Evolutionary conservation across 2,329 filamentous ascomycete genomes (phyloP).

Genomic region (Davidsoniella neocaledoniae): DNA sequence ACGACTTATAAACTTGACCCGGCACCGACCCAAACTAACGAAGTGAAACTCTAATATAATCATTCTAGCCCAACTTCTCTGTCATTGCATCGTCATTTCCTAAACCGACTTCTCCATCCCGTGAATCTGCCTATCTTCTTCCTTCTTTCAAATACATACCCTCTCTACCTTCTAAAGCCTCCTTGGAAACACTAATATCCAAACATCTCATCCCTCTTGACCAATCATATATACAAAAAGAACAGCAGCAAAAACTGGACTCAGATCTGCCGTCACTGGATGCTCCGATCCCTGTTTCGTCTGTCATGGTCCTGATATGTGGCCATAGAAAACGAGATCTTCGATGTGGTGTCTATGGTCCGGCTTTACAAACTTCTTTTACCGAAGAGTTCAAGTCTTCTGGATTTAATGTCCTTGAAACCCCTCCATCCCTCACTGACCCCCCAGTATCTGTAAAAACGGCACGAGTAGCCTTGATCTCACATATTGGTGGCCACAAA

Average conservation of each 20-base stretch:
- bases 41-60: neutral
- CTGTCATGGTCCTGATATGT: slow-evolving; percentile 68
- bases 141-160: slow-evolving; percentile 72
- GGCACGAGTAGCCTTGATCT: slow-evolving; percentile 52
- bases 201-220: slow-evolving; percentile 4
- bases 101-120: neutral
- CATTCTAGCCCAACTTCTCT: slow-evolving; percentile 60
- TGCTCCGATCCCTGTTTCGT: slow-evolving; percentile 36
- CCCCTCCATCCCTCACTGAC: neutral
- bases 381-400: slow-evolving; percentile 27
- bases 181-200: slow-evolving; percentile 26
- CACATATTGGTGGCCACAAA: slow-evolving; percentile 72
- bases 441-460: slow-evolving; percentile 16
- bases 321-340: slow-evolving; percentile 69
- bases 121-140: slow-evolving; percentile 52
- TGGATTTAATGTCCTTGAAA: slow-evolving; percentile 30
- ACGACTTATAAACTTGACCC: neutral
- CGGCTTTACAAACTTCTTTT: slow-evolving; percentile 56
- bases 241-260: slow-evolving; percentile 31
- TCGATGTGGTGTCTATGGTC: slow-evolving; percentile 68
- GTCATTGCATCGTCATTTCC: slow-evolving; percentile 62
- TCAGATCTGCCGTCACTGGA: slow-evolving; percentile 41
- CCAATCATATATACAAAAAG: neutral
- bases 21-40: neutral
- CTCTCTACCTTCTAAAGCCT: slow-evolving; percentile 45